Evolutionary conservation across 2,329 filamentous ascomycete genomes (phyloP), one percentile per base, ranked within the genome.

Genomic region (Escovopsis sp.): DNA sequence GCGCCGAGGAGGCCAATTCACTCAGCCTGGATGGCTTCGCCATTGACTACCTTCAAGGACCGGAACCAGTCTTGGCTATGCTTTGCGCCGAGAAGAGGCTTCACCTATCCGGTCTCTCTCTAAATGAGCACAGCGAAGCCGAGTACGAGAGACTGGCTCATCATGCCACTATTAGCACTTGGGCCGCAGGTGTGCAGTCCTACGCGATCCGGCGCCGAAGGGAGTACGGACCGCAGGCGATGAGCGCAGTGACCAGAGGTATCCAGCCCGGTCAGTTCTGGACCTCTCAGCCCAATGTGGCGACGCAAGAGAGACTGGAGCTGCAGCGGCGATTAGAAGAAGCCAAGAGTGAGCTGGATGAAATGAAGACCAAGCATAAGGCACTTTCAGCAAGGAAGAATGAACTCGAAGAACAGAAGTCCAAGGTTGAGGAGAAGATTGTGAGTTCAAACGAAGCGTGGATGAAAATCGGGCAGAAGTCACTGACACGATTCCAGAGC

Each of bases 11-110:
- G 41, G 60, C 86, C 43, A 54, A 55, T 41, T 45, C 53, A 35
- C 45, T 77, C 59, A 86, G 86, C 0, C 74, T 98, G 40, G 82
- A 93, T 48, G 79, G 81, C 2, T 94, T 83, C 64, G 79, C 86
- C 1, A 69, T 84, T 26, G 83, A 96, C 54, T 85, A 74, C 45
- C 57, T 98, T 6, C 72, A 80, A 32, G 91, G 89, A 0, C 93
- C 93, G 0, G 77, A 81, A 1, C 73, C 84, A 2, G 85, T 98
- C 2, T 65, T 96, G 32, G 82, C 85, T 6, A 91, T 94, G 82
- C 73, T 98, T 19, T 95, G 87, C 59, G 73, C 77, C 11, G 80
- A 84, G 50, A 75, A 72, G 45, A 72, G 66, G 42, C 60, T 95
- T 6, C 77, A 94, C 52, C 65, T 67, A 26, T 80, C 80, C 6